These are phyloP conservation scores for Arthroderma sp. DNA, from an alignment of 2,329 filamentous ascomycete species.

Conservation along the genomic window DNA sequence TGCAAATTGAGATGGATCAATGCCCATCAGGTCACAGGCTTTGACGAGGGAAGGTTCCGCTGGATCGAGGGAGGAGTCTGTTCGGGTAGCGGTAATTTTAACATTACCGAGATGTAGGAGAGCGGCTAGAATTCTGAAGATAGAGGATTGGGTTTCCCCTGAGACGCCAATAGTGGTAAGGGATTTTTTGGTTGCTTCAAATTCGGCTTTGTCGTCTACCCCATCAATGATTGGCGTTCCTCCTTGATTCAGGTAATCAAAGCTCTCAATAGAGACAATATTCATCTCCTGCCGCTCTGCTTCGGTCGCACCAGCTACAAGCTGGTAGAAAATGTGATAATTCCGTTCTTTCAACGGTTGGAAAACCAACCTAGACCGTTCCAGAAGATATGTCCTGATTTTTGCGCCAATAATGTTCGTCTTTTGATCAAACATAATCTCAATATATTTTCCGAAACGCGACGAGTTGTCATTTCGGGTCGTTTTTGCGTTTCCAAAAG, in stretches of 20 bases:
- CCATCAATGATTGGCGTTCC: conserved; percentile 82
- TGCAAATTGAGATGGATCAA: conserved; percentile 72
- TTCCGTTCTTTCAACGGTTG: conserved; percentile 96
- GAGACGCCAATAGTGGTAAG: conserved; percentile 77
- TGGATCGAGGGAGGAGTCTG: conserved; percentile 69
- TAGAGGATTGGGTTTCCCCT: conserved; percentile 59
- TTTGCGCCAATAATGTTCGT: conserved; percentile 96
- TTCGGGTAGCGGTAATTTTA: conserved; percentile 82
- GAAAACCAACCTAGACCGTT: conserved; percentile 90
- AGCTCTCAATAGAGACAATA: conserved; percentile 73
- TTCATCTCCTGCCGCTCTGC: conserved; percentile 67
- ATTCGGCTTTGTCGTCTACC: conserved; percentile 90
- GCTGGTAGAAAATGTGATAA: conserved; percentile 98
- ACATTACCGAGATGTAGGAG: conserved; percentile 91
- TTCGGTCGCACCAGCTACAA: conserved; percentile 82
- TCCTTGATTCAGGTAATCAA: conserved; percentile 92
- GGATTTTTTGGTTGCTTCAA: conserved; percentile 74
- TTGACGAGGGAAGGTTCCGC: conserved; percentile 70
- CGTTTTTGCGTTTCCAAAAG: conserved; percentile 99
- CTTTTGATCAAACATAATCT: conserved; percentile 95
- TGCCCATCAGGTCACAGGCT: conserved; percentile 75
- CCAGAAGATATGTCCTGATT: conserved; percentile 89
- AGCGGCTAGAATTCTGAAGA: conserved; percentile 82
- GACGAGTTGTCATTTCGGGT: conserved; percentile 99
- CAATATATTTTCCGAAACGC: conserved; percentile 97